Percentiles rank a stretch among this genome's conserved stretches.
Evolutionary conservation across 768 basidiomycete species (phyloP).

Genomic region (Boletus rufocinnamomeus): DNA sequence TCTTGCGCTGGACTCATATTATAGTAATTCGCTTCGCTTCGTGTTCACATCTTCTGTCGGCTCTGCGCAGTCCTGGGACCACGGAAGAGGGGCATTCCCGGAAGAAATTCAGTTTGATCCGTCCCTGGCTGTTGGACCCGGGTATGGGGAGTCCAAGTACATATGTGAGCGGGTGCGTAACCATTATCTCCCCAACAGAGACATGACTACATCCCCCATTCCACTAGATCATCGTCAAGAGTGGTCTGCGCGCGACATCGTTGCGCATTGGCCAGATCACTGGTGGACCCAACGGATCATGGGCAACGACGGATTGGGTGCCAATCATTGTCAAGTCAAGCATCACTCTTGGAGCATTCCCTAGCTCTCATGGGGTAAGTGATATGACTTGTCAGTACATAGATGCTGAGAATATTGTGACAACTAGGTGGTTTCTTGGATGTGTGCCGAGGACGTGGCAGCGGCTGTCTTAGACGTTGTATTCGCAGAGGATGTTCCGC

Average conservation of each 20-base stretch:
- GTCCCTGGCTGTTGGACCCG: conserved; percentile 32
- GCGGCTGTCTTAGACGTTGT: conserved; percentile 36
- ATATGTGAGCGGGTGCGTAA: conserved; percentile 37
- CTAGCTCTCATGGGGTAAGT: conserved; percentile 39
- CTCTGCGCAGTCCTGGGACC: conserved; percentile 27
- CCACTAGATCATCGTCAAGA: conserved; percentile 27
- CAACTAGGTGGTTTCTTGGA: conserved; percentile 36
- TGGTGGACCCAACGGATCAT: conserved; percentile 36
- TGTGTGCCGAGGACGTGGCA: conserved; percentile 39
- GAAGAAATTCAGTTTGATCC: conserved; percentile 37
- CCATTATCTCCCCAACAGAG: conserved; percentile 10
- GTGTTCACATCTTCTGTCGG: conserved; percentile 31
- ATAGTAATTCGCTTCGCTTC: conserved; percentile 18
- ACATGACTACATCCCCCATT: no score
- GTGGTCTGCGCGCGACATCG: conserved; percentile 26
- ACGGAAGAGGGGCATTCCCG: conserved; percentile 16
- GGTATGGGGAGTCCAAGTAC: conserved; percentile 42
- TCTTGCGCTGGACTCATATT: conserved; percentile 33
- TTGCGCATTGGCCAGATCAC: conserved; percentile 38
- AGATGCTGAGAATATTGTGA: background rate
- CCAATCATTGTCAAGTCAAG: conserved; percentile 38
- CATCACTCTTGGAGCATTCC: conserved; percentile 29
- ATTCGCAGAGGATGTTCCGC: conserved; percentile 23
- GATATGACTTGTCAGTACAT: background rate
- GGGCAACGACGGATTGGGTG: conserved; percentile 40